These are phyloP conservation scores for Blastomyces gilchristii DNA, from an alignment of 2,329 filamentous ascomycete species.

Conservation along the genomic window DNA sequence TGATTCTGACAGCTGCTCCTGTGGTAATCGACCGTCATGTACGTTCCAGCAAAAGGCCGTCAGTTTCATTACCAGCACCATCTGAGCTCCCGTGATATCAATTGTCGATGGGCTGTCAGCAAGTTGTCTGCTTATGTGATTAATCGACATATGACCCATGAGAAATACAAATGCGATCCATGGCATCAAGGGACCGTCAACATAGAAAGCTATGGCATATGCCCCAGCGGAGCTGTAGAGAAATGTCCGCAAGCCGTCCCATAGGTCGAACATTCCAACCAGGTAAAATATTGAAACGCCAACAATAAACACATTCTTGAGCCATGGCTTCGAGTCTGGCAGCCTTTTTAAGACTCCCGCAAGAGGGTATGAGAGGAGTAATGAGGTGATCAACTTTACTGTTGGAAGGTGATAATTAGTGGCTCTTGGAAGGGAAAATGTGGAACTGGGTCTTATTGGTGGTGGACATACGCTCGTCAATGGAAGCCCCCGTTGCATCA, in stretches of 20 bases:
- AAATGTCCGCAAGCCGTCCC: conserved; percentile 71
- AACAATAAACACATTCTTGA: conserved; percentile 84
- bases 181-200: conserved; percentile 89
- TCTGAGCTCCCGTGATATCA: conserved; percentile 90
- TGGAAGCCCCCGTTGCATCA: conserved; percentile 49
- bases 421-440: not conserved
- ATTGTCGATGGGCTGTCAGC: conserved; percentile 54
- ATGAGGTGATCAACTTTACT: conserved; percentile 91
- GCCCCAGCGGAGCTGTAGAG: conserved; percentile 67
- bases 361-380: conserved; percentile 85
- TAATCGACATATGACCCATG: conserved; percentile 91
- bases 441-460: not conserved
- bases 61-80: conserved; percentile 98
- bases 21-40: conserved; percentile 74
- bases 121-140: conserved; percentile 73
- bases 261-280: conserved; percentile 85
- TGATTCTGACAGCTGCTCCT: conserved; percentile 69
- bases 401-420: conserved; percentile 14
- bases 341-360: conserved; percentile 81
- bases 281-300: conserved; percentile 77
- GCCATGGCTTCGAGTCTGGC: conserved; percentile 69
- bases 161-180: conserved; percentile 91
- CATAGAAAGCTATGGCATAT: conserved; percentile 72
- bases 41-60: conserved; percentile 97
- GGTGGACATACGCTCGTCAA: conserved; percentile 48